Conservation (phyloP, 2,329 filamentous ascomycete genomes). For the Tolypocladium cylindrosporum region DNA sequence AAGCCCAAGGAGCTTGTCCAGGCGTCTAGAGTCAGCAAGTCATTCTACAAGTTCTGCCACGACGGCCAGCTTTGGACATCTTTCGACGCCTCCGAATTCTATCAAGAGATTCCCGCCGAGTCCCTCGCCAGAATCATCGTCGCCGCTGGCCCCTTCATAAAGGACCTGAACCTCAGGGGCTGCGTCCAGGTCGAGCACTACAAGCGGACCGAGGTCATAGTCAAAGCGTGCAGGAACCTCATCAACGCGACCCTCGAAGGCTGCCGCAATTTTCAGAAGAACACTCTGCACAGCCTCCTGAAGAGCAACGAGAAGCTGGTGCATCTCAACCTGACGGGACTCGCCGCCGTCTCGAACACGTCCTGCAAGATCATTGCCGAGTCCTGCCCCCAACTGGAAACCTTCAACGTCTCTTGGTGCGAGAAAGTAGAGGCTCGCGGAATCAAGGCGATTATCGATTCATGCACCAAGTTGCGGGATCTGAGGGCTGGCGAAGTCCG, state of each 20-base stretch:
- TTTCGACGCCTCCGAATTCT: slow-evolving; percentile 79
- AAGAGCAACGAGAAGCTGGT: slow-evolving; percentile 64
- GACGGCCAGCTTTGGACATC: slow-evolving; percentile 90
- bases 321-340: slow-evolving; percentile 78
- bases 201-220: slow-evolving; percentile 65
- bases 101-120: slow-evolving; percentile 74
- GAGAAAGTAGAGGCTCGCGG: slow-evolving; percentile 72
- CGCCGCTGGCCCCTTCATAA: slow-evolving; percentile 79
- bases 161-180: slow-evolving; percentile 80
- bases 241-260: slow-evolving; percentile 83
- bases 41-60: slow-evolving; percentile 76
- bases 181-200: slow-evolving; percentile 83
- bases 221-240: slow-evolving; percentile 78
- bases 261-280: slow-evolving; percentile 71
- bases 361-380: slow-evolving; percentile 80
- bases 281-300: slow-evolving; percentile 69
- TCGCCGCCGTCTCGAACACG: slow-evolving; percentile 69
- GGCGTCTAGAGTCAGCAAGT: slow-evolving; percentile 65
- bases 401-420: slow-evolving; percentile 90
- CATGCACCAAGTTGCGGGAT: slow-evolving; percentile 65
- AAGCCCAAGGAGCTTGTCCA: slow-evolving; percentile 72
- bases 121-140: slow-evolving; percentile 78
- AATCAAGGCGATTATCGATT: slow-evolving; percentile 60
- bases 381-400: slow-evolving; percentile 71
- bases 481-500: slow-evolving; percentile 72